Evolutionary conservation across 805 yeast genomes (phyloP).

Genomic region (Candida parachauliodes): DNA sequence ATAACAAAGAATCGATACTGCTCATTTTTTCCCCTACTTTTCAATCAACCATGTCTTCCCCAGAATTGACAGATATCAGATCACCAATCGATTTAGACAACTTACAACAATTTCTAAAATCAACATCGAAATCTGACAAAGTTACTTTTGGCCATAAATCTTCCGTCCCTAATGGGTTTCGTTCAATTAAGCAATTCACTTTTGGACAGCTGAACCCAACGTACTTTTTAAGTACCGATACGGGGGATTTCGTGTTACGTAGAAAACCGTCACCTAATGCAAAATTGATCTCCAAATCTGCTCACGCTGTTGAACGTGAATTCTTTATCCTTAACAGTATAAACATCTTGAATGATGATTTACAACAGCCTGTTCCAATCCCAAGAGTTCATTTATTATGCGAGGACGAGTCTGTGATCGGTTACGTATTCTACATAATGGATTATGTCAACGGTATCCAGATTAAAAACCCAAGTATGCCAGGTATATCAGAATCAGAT

Average conservation of each 20-base stretch:
- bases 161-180: conserved; percentile 15
- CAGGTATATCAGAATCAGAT: conserved; percentile 24
- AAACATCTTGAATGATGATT: conserved; percentile 18
- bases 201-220: conserved; percentile 68
- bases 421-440: conserved; percentile 59
- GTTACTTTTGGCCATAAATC: conserved; percentile 20
- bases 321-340: conserved; percentile 46
- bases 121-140: conserved; percentile 9
- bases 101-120: conserved; percentile 20
- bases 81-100: conserved; percentile 25
- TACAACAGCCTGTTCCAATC: conserved; percentile 43
- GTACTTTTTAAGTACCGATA: conserved; percentile 42
- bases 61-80: conserved; percentile 31
- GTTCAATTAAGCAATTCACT: conserved; percentile 46
- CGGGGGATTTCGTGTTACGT: conserved; percentile 45
- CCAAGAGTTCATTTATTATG: conserved; percentile 51
- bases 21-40: no score
- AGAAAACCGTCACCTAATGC: conserved; percentile 53
- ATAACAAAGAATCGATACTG: no score
- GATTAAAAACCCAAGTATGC: conserved; percentile 51
- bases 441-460: conserved; percentile 55
- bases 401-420: conserved; percentile 52
- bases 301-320: conserved; percentile 64
- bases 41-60: conserved; percentile 10
- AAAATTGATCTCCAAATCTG: conserved; percentile 49